These are phyloP conservation scores for Usnea hakonensis DNA, from an alignment of 495 filamentous ascomycete genomes.

Conservation along the genomic window DNA sequence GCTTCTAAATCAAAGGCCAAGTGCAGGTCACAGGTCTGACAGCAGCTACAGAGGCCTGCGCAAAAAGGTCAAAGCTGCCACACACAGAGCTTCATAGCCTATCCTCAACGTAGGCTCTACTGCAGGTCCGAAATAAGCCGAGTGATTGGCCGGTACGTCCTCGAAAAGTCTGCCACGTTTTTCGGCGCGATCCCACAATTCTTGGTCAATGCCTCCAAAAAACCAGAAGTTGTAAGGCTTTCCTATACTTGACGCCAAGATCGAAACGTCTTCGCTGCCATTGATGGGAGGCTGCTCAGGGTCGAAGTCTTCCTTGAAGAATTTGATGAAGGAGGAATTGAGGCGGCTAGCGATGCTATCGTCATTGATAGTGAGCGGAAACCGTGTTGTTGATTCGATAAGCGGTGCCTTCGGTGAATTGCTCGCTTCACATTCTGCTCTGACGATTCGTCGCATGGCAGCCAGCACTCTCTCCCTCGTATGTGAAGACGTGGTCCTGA, in stretches of 20 bases:
- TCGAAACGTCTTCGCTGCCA: conserved; percentile 42
- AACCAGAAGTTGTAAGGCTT: conserved; percentile 43
- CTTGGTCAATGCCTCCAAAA: conserved; percentile 37
- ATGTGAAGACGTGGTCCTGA: conserved; percentile 36
- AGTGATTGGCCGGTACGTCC: conserved; percentile 48
- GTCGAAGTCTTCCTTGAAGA: conserved; percentile 39
- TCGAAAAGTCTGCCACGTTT: conserved; percentile 17
- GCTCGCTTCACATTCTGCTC: conserved; percentile 42
- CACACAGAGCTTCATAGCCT: conserved; percentile 48
- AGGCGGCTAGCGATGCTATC: conserved; percentile 25
- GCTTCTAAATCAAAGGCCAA: background rate
- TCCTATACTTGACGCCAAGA: conserved; percentile 32
- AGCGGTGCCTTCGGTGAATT: conserved; percentile 39
- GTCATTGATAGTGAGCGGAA: conserved; percentile 42
- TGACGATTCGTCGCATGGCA: conserved; percentile 42
- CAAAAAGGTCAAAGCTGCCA: conserved; percentile 42
- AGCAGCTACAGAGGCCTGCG: background rate
- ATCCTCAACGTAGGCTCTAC: conserved; percentile 52
- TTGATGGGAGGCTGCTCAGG: conserved; percentile 31
- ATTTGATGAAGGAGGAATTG: conserved; percentile 29
- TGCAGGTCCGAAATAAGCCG: conserved; percentile 51
- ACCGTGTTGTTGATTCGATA: conserved; percentile 38
- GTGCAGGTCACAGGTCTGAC: background rate
- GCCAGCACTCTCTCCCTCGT: conserved; percentile 35
- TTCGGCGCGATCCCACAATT: conserved; percentile 38